These are phyloP conservation scores for Saturnispora quitensis DNA, from an alignment of 805 yeast species.

Conservation along the genomic window DNA sequence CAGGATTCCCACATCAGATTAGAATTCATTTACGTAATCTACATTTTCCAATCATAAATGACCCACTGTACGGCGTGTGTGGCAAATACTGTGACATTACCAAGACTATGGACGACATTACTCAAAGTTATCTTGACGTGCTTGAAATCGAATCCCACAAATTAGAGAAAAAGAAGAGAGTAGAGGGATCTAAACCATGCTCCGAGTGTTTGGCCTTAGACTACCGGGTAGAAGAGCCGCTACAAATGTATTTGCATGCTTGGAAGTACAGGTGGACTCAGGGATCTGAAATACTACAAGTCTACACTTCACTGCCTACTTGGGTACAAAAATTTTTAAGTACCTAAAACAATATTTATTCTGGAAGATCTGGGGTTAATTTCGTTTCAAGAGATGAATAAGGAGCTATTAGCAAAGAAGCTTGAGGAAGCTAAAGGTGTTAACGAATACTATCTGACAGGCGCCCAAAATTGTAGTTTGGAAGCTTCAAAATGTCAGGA, in stretches of 20 bases:
- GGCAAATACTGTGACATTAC: constrained; percentile 11
- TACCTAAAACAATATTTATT: background rate
- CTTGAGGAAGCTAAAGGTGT: constrained; percentile 1
- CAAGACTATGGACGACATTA: constrained; percentile 2
- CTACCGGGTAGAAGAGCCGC: constrained; percentile 21
- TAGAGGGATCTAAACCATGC: constrained; percentile 19
- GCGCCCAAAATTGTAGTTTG: constrained; percentile 1
- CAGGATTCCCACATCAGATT: constrained; percentile 49
- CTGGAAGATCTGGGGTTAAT: background rate
- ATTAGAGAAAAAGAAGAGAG: constrained; percentile 15
- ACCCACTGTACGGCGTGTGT: constrained; percentile 22
- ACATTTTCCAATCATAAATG: constrained; percentile 29
- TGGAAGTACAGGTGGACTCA: constrained; percentile 21
- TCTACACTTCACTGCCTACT: background rate
- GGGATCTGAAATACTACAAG: background rate
- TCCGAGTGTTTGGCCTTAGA: constrained; percentile 24
- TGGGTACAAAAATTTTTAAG: constrained; percentile 6
- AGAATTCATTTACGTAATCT: constrained; percentile 43
- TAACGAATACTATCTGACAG: background rate
- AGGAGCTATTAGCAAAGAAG: background rate
- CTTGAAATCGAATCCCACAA: constrained; percentile 11
- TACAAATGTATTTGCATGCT: constrained; percentile 39
- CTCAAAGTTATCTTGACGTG: constrained; percentile 5
- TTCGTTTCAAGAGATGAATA: background rate
- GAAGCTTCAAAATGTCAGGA: constrained; percentile 26